These are phyloP conservation scores for Scytalidium sp. DNA, from an alignment of 2,329 filamentous ascomycete species.

Conservation along the genomic window DNA sequence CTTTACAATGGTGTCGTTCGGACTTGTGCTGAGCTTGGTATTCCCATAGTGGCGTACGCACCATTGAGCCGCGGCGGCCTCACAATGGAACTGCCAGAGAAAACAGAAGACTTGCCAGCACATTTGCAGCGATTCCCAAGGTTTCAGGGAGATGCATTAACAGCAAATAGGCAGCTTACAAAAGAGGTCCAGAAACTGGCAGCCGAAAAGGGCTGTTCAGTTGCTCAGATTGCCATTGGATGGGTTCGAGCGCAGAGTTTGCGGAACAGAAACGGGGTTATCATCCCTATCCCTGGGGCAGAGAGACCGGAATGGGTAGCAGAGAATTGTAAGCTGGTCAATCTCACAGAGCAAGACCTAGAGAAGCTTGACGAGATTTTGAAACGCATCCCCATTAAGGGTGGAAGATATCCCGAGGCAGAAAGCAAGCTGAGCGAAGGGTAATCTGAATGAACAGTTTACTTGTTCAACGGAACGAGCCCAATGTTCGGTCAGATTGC, in stretches of 20 bases:
- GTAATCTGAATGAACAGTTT: no score
- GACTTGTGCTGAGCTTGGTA: slow-evolving; percentile 49
- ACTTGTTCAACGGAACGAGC: no score
- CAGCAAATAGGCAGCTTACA: slow-evolving; percentile 46
- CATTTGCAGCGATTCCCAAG: slow-evolving; percentile 29
- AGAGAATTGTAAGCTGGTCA: slow-evolving; percentile 20
- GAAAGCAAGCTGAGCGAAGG: neutral
- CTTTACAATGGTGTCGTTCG: slow-evolving; percentile 32
- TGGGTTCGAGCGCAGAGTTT: neutral
- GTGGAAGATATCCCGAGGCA: neutral
- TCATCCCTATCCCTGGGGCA: slow-evolving; percentile 6
- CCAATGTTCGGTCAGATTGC: no score
- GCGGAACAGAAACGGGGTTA: neutral
- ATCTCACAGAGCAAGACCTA: slow-evolving; percentile 21
- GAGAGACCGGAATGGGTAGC: slow-evolving; percentile 16
- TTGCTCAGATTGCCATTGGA: slow-evolving; percentile 1
- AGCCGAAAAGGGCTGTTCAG: slow-evolving; percentile 40
- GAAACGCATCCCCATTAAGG: neutral
- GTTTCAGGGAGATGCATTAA: slow-evolving; percentile 44
- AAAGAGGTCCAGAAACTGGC: slow-evolving; percentile 39
- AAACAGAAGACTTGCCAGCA: slow-evolving; percentile 1
- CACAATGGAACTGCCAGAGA: no score
- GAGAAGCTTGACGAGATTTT: slow-evolving; percentile 16
- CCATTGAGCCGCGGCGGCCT: slow-evolving; percentile 45
- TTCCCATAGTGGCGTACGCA: slow-evolving; percentile 42